Conservation (phyloP, 1,139 yeast genomes). For the Yamadazyma blattariae region DNA sequence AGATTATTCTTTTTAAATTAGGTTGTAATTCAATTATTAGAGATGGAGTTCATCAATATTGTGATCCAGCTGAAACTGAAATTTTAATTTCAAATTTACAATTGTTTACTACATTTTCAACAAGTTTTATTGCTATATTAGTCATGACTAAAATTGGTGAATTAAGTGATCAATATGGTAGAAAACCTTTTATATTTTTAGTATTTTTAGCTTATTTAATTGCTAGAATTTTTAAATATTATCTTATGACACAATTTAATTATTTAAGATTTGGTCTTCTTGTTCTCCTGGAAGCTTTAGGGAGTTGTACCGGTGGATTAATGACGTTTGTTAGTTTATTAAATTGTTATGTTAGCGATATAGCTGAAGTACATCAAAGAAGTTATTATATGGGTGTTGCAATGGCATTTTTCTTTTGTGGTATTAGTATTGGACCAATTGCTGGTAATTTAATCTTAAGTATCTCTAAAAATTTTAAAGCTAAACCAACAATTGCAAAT, state of each 20-base stretch:
- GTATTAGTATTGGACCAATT: conserved; percentile 65
- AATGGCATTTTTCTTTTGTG: conserved; percentile 54
- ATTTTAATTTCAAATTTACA: conserved; percentile 29
- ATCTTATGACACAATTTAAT: conserved; percentile 26
- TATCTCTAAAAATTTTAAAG: conserved; percentile 14
- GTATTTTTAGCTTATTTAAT: conserved; percentile 25
- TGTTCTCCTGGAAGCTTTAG: conserved; percentile 34
- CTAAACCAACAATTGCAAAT: conserved; percentile 2
- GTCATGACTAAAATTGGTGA: conserved; percentile 51
- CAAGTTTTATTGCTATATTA: conserved; percentile 26
- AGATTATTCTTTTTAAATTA: conserved; percentile 26
- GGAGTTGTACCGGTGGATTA: conserved; percentile 54
- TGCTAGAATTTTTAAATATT: conserved; percentile 22
- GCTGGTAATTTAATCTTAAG: conserved; percentile 40
- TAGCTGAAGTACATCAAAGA: conserved; percentile 54
- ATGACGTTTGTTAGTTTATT: conserved; percentile 47
- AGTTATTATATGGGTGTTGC: conserved; percentile 54
- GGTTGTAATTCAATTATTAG: conserved; percentile 28
- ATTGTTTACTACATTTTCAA: conserved; percentile 20
- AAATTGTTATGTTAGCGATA: conserved; percentile 62
- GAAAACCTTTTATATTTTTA: conserved; percentile 45
- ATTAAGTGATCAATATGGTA: conserved; percentile 61
- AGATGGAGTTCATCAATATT: conserved; percentile 13
- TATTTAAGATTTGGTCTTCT: conserved; percentile 29
- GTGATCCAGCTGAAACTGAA: conserved; percentile 35